A percentile compares a stretch with the other conserved stretches of the same genome.
phyloP scores from a whole-genome alignment of 1,139 yeast species.

The Hansenula lynferdii region DNA sequence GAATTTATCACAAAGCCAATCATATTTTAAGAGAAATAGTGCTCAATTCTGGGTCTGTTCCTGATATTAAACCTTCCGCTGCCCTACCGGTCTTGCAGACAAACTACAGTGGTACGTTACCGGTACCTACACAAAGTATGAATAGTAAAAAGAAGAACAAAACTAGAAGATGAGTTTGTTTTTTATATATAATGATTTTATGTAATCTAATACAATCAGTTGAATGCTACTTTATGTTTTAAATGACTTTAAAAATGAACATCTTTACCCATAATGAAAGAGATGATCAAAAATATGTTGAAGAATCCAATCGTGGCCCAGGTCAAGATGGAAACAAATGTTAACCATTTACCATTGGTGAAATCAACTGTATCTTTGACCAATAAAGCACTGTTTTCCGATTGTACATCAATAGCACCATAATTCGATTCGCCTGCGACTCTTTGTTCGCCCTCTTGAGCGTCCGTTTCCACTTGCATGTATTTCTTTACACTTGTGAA shows the following conservation, averaged over 20 bases:
- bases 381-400: slow-evolving; percentile 5
- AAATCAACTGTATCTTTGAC: slow-evolving; percentile 37
- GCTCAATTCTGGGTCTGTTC: slow-evolving; percentile 21
- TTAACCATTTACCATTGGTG: slow-evolving; percentile 61
- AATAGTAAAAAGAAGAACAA: slow-evolving; percentile 29
- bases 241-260: slow-evolving; percentile 37
- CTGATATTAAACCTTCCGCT: slow-evolving; percentile 23
- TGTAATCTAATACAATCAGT: slow-evolving; percentile 1
- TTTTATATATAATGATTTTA: neutral
- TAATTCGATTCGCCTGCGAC: neutral
- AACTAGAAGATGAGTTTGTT: slow-evolving; percentile 13
- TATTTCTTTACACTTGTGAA: slow-evolving; percentile 72
- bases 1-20: slow-evolving; percentile 44
- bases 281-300: slow-evolving; percentile 65
- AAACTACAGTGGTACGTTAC: slow-evolving; percentile 76
- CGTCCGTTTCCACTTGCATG: slow-evolving; percentile 59
- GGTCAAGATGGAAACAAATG: slow-evolving; percentile 50
- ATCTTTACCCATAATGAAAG: slow-evolving; percentile 69
- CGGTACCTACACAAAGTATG: slow-evolving; percentile 43
- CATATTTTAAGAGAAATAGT: slow-evolving; percentile 45
- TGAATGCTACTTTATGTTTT: neutral
- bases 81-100: slow-evolving; percentile 64
- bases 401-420: slow-evolving; percentile 1
- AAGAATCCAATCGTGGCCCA: slow-evolving; percentile 71
- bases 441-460: slow-evolving; percentile 9